A percentile compares a stretch with the other conserved stretches of the same genome.
Conservation (phyloP, 495 filamentous ascomycete genomes). For the Lasiosphaeriaceae sp. region DNA sequence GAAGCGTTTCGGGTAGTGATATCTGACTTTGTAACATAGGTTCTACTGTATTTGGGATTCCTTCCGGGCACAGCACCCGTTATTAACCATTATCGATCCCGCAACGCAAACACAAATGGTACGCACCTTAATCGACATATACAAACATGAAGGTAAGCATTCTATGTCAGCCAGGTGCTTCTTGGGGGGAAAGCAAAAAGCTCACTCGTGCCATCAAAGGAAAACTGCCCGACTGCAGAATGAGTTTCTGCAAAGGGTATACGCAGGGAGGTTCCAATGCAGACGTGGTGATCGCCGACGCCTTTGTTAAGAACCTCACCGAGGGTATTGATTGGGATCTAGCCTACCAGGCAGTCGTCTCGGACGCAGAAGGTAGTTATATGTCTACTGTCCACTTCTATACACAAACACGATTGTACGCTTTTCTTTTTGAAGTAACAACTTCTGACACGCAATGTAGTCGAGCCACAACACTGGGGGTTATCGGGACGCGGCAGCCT, state of each 20-base stretch:
- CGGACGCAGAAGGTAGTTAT: conserved; percentile 60
- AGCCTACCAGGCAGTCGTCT: conserved; percentile 65
- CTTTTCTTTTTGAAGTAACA: conserved; percentile 22
- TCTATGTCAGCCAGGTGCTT: background rate
- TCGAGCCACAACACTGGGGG: conserved; percentile 59
- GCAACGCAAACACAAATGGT: conserved; percentile 63
- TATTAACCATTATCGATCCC: conserved; percentile 66
- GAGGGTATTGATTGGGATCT: conserved; percentile 61
- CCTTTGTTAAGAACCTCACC: conserved; percentile 61
- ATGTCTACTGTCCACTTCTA: no score
- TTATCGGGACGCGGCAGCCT: conserved; percentile 62
- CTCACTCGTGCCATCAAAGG: conserved; percentile 19
- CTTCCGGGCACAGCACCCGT: conserved; percentile 64
- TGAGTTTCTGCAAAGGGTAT: conserved; percentile 61
- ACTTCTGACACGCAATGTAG: conserved; percentile 32
- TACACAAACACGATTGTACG: background rate
- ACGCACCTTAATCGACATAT: conserved; percentile 64
- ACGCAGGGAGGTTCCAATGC: conserved; percentile 75
- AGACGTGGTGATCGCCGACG: conserved; percentile 65
- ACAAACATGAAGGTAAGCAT: conserved; percentile 53
- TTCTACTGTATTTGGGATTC: conserved; percentile 78
- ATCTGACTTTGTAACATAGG: conserved; percentile 6
- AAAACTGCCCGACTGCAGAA: conserved; percentile 56
- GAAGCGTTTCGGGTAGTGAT: conserved; percentile 5
- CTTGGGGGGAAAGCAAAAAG: background rate